Evolutionary conservation across 179 eudicot genomes (phyloP).

Genomic region (Heliamphora pulchella): DNA sequence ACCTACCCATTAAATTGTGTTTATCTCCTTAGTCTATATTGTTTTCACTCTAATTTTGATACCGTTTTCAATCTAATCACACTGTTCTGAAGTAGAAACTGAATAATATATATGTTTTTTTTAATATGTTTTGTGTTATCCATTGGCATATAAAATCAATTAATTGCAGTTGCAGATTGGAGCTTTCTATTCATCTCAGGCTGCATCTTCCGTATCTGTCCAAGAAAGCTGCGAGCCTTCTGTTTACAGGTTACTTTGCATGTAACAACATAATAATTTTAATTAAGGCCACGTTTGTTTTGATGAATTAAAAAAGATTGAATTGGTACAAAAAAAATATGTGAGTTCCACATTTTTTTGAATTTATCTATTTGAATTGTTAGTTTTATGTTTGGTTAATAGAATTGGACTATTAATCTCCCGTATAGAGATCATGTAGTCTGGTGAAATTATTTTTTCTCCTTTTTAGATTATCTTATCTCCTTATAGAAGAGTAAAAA

Average conservation of each 20-base stretch:
- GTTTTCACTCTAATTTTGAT: background rate
- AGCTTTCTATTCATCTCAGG: conserved; percentile 18
- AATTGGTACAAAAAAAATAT: too few relatives aligned
- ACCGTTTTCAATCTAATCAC: background rate
- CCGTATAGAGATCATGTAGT: too few relatives aligned
- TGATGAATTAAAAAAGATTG: too few relatives aligned
- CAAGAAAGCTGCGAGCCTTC: conserved; percentile 22
- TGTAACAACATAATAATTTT: too few relatives aligned
- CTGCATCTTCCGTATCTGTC: conserved; percentile 27
- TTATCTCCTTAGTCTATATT: background rate
- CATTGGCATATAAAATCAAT: background rate
- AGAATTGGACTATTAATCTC: too few relatives aligned
- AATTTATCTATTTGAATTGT: too few relatives aligned
- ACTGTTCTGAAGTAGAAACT: background rate
- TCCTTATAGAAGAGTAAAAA: too few relatives aligned
- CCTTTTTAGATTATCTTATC: too few relatives aligned
- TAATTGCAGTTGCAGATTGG: conserved; percentile 23
- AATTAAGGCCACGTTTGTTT: too few relatives aligned
- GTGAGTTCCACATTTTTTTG: too few relatives aligned
- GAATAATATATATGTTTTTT: background rate
- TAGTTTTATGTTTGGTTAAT: too few relatives aligned
- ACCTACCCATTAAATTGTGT: background rate
- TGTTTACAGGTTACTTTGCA: conserved; percentile 15
- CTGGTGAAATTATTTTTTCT: too few relatives aligned
- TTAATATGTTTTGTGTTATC: background rate